phyloP scores from a whole-genome alignment of 2,329 filamentous ascomycete genomes.

The Colletotrichum euphorbiae region DNA sequence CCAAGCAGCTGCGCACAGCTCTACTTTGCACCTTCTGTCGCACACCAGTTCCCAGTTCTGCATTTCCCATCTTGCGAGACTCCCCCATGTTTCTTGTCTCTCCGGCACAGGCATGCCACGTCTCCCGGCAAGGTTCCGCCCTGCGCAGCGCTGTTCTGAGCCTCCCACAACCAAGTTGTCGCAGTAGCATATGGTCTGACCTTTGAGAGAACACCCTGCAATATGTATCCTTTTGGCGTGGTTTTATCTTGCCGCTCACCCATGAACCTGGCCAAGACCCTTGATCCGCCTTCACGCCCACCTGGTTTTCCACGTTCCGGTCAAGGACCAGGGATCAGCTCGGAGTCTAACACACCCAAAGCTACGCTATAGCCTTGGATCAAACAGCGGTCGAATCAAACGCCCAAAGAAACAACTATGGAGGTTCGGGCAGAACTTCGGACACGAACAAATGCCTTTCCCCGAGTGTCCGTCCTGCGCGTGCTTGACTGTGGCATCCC shows the following conservation, averaged over 20 bases:
- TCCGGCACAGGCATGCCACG: constrained; percentile 30
- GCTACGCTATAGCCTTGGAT: constrained; percentile 20
- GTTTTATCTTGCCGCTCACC: not conserved
- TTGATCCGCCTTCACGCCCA: not conserved
- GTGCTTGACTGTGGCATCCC: not conserved
- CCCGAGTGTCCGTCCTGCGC: constrained; percentile 5
- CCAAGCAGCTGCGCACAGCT: constrained; percentile 10
- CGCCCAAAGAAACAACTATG: not conserved
- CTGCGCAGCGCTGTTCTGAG: not conserved
- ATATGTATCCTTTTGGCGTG: not conserved
- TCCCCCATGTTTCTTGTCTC: constrained; percentile 18
- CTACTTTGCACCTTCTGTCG: not conserved
- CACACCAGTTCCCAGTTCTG: constrained; percentile 11
- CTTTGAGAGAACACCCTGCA: not conserved
- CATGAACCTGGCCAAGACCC: constrained; percentile 22
- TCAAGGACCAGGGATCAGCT: not conserved
- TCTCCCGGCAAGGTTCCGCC: constrained; percentile 28
- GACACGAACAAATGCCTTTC: not conserved
- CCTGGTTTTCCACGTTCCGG: constrained; percentile 16
- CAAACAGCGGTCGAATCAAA: constrained; percentile 17
- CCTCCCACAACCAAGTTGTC: not conserved
- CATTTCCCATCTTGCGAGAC: constrained; percentile 24
- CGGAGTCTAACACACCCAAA: not conserved
- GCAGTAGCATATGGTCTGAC: not conserved
- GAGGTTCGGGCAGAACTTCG: constrained; percentile 1